Evolutionary conservation across 2,329 filamentous ascomycete species (phyloP), one percentile per base, ranked within the genome.

Genomic region (Elsinoe batatas): DNA sequence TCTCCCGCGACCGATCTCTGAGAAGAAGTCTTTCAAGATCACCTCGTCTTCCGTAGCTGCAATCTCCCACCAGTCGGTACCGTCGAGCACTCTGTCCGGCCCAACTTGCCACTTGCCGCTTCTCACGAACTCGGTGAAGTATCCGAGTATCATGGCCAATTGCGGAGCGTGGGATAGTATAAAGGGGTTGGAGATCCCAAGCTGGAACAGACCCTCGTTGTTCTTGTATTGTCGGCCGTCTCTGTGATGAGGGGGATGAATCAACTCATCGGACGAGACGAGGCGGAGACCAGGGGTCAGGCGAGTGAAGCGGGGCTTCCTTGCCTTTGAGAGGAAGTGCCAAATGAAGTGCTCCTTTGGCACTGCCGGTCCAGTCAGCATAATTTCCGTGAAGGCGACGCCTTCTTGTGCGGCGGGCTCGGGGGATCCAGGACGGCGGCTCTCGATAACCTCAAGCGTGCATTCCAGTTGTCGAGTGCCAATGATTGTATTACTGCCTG

Each of bases 251-350:
- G 66, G 62, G 3, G 11, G 15, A 15, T 4, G 15, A 6, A 68
- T 56, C 58, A 68, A 68, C 44, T 68, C 65, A 55, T 67, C 65
- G 20, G 65, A 61, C 56, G 65, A 67, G 6, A 64, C 65, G 2
- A 68, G 58, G 0, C 65, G 63, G 7, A 68, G 61, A 5, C 66
- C 66, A 0, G 66, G 66, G 1, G 65, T 65, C 11, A 68, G 57
- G 56, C 65, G 67, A 60, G 64, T 66, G 54, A 68, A 61, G n/a
- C 64, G 60, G 3, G 64, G 65, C 44, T 63, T 57, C 4, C 62
- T 60, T 11, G 65, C 65, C 36, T 64, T 62, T 0, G 63, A 61
- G 7, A 68, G 59, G 11, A 68, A 58, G 33, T 68, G 62, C 53
- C 64, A 66, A 11, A 65, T 65, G 49, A 68, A 68, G 40, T 18